Percentiles rank a stretch among this genome's conserved stretches.
Conservation (phyloP, 805 yeast species). For the Teunomyces gatunensis region DNA sequence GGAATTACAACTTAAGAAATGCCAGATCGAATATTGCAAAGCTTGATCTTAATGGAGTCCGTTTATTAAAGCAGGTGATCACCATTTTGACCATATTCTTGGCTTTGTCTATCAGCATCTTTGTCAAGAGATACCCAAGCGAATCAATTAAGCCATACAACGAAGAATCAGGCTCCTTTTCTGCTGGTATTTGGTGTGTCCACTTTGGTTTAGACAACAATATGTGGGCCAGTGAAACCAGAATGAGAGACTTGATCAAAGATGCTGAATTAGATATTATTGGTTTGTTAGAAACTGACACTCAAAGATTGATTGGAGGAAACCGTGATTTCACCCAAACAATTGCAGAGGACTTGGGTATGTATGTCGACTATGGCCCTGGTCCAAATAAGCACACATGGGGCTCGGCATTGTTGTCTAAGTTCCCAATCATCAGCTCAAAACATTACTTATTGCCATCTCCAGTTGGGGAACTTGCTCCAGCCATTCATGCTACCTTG, state of each 20-base stretch:
- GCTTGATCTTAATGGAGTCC: constrained; percentile 17
- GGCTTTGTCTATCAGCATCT: constrained; percentile 50
- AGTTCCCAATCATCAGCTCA: constrained; percentile 89
- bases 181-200: constrained; percentile 98
- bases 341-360: constrained; percentile 86
- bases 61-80: constrained; percentile 19
- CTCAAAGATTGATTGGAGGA: constrained; percentile 92
- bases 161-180: constrained; percentile 60
- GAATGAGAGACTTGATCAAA: constrained; percentile 78
- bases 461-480: constrained; percentile 97
- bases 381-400: constrained; percentile 98
- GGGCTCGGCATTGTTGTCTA: constrained; percentile 92
- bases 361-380: constrained; percentile 96
- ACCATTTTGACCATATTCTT: constrained; percentile 44
- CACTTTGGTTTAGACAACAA: constrained; percentile 97
- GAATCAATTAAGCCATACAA: constrained; percentile 56
- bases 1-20: constrained; percentile 30
- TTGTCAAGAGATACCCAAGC: constrained; percentile 62
- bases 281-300: constrained; percentile 89
- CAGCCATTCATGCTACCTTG: constrained; percentile 94
- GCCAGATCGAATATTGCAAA: constrained; percentile 18
- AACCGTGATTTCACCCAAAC: constrained; percentile 91
- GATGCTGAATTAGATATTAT: constrained; percentile 90
- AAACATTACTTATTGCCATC: constrained; percentile 91
- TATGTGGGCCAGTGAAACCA: constrained; percentile 93